phyloP scores from a whole-genome alignment of 1,284 basidiomycete species.

The Tylopilus sp. region DNA sequence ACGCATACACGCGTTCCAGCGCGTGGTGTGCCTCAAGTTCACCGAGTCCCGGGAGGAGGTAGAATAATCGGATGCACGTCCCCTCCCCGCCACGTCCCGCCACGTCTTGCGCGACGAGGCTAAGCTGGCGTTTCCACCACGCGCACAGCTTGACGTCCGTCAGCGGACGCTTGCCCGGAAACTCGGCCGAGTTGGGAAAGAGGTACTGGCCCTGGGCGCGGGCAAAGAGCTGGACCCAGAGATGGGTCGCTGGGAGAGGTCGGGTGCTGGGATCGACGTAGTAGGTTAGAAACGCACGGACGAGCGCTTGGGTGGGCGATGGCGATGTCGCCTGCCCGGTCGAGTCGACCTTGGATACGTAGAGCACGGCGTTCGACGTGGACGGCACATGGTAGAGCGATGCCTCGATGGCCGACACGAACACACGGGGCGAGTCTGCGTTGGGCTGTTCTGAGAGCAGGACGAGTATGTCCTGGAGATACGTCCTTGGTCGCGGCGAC shows the following conservation, averaged over 20 bases:
- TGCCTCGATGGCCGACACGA: slow-evolving; percentile 82
- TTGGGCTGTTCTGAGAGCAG: slow-evolving; percentile 60
- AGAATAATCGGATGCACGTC: slow-evolving; percentile 45
- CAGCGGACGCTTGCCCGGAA: slow-evolving; percentile 69
- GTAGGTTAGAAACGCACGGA: slow-evolving; percentile 63
- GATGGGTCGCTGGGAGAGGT: slow-evolving; percentile 48
- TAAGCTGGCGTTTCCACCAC: slow-evolving; percentile 87
- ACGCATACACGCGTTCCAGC: slow-evolving; percentile 42
- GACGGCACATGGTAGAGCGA: slow-evolving; percentile 73
- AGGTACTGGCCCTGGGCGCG: slow-evolving; percentile 90
- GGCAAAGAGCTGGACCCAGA: slow-evolving; percentile 90
- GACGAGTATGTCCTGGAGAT: slow-evolving; percentile 73
- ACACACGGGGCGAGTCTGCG: slow-evolving; percentile 47
- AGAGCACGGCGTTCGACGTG: slow-evolving; percentile 73
- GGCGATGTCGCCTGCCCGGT: slow-evolving; percentile 70
- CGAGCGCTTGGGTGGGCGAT: slow-evolving; percentile 66
- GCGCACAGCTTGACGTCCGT: slow-evolving; percentile 79
- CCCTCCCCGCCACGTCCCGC: slow-evolving; percentile 21
- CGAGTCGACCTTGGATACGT: slow-evolving; percentile 93
- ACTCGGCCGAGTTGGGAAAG: slow-evolving; percentile 87
- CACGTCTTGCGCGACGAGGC: slow-evolving; percentile 45
- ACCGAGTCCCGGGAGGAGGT: slow-evolving; percentile 71
- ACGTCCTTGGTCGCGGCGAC: slow-evolving; percentile 55
- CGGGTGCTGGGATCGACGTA: slow-evolving; percentile 67
- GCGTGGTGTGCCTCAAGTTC: slow-evolving; percentile 67